Evolutionary conservation across 169 alveolate genomes (phyloP).

Genomic region (Eimeria acervulina): DNA sequence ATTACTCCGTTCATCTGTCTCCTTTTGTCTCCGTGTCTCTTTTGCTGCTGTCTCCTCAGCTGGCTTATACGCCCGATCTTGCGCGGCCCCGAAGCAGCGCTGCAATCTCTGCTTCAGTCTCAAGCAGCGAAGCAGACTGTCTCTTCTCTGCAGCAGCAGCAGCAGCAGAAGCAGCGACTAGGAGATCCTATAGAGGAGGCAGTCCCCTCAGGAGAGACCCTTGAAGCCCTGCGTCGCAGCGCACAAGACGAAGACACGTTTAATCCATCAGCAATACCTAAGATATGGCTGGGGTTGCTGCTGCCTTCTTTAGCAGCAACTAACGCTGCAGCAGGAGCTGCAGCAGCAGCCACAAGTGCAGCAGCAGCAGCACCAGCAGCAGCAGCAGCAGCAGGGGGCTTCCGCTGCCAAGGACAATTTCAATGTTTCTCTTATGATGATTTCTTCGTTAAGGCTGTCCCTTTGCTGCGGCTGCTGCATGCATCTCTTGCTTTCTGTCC

Average conservation of each 20-base stretch:
- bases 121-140: background rate
- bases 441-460: conserved; percentile 12
- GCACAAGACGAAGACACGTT: background rate
- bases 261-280: background rate
- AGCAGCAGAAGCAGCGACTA: too few relatives aligned
- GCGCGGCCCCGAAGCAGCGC: conserved; percentile 13
- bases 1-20: too few relatives aligned
- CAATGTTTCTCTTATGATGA: conserved; percentile 21
- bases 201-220: conserved; percentile 38
- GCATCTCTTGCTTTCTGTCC: conserved; percentile 7
- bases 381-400: conserved; percentile 2
- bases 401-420: background rate
- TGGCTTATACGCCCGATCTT: conserved; percentile 32
- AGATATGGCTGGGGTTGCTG: conserved; percentile 3
- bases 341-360: too few relatives aligned
- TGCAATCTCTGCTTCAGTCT: background rate
- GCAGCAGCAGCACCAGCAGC: conserved; percentile 45
- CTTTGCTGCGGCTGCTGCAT: too few relatives aligned
- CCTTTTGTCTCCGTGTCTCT: too few relatives aligned
- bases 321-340: background rate
- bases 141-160: background rate
- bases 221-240: background rate
- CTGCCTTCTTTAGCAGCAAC: conserved; percentile 13
- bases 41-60: conserved; percentile 11
- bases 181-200: conserved; percentile 17